These are phyloP conservation scores for Globisporangium radiosum DNA, from an alignment of 352 stramenopile genomes.

Conservation along the genomic window DNA sequence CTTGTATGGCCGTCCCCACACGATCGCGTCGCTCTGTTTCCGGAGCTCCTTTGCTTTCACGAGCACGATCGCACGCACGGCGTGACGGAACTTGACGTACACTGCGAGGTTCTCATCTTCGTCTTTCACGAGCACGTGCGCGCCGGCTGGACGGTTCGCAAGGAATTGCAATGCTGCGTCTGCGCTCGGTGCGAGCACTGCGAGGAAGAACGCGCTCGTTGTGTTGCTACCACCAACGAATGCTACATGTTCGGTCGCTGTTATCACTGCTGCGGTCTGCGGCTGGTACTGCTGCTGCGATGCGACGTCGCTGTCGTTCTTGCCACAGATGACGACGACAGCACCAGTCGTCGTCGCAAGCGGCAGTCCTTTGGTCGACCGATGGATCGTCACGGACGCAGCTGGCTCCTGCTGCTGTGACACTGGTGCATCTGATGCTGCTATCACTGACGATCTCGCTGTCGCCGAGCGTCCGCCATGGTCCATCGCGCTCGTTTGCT, in stretches of 20 bases:
- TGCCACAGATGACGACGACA: conserved; percentile 4
- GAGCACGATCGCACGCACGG: conserved; percentile 31
- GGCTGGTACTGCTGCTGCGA: conserved; percentile 4
- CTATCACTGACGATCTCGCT: no score
- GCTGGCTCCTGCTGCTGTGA: not conserved
- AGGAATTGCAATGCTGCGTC: conserved; percentile 35
- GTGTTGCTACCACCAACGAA: not conserved
- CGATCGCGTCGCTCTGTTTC: conserved; percentile 27
- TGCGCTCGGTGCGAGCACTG: conserved; percentile 34
- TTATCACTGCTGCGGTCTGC: not conserved
- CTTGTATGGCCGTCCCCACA: conserved; percentile 21
- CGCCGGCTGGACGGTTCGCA: conserved; percentile 31
- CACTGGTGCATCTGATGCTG: no score
- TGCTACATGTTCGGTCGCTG: not conserved
- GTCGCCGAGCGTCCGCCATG: not conserved
- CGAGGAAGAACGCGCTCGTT: conserved; percentile 28
- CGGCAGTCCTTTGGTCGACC: conserved; percentile 3
- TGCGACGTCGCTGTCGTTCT: not conserved
- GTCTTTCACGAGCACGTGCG: conserved; percentile 41
- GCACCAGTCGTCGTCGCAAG: conserved; percentile 3
- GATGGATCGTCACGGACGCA: not conserved
- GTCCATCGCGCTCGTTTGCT: not conserved
- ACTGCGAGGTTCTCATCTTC: conserved; percentile 31
- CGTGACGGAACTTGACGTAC: conserved; percentile 53
- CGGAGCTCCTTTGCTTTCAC: conserved; percentile 46